Conservation (phyloP, 371 early-diverging fungal genomes). For the Capillidium heterosporum region DNA sequence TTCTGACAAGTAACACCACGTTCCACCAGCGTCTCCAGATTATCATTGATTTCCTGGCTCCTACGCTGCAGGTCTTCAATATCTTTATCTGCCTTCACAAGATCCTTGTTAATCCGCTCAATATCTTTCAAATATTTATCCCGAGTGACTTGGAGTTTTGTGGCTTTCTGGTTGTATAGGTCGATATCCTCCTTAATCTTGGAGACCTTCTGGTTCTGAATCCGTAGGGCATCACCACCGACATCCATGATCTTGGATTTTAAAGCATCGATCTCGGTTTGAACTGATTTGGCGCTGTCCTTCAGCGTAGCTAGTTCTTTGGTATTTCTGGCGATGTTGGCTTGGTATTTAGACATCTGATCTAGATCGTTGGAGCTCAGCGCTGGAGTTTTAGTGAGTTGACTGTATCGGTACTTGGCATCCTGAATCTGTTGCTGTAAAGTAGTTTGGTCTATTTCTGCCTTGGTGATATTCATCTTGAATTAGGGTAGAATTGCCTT, state of each 20-base stretch:
- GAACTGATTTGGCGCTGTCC: constrained; percentile 25
- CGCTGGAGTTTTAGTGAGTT: neutral
- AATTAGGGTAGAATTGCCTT: constrained; percentile 35
- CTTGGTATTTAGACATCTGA: constrained; percentile 19
- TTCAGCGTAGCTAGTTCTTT: constrained; percentile 18
- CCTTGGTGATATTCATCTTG: constrained; percentile 42
- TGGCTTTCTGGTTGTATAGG: constrained; percentile 27
- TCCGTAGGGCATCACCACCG: constrained; percentile 70
- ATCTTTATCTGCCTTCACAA: constrained; percentile 34
- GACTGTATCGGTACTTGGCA: neutral
- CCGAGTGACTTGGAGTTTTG: constrained; percentile 46
- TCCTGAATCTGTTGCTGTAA: neutral
- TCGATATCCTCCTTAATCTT: constrained; percentile 61
- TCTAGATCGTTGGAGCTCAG: constrained; percentile 7
- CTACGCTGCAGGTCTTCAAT: constrained; percentile 34
- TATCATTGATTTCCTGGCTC: constrained; percentile 30
- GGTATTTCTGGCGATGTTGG: constrained; percentile 20
- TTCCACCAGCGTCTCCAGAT: constrained; percentile 16
- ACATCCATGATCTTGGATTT: constrained; percentile 79
- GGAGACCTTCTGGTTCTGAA: constrained; percentile 74
- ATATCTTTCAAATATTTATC: constrained; percentile 58
- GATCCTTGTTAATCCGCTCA: constrained; percentile 28
- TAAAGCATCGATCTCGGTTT: constrained; percentile 43
- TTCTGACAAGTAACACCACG: constrained; percentile 18
- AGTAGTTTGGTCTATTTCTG: constrained; percentile 53